Base-by-base conservation (phyloP, 2,329 filamentous ascomycete species). In the Neonectria punicea region DNA sequence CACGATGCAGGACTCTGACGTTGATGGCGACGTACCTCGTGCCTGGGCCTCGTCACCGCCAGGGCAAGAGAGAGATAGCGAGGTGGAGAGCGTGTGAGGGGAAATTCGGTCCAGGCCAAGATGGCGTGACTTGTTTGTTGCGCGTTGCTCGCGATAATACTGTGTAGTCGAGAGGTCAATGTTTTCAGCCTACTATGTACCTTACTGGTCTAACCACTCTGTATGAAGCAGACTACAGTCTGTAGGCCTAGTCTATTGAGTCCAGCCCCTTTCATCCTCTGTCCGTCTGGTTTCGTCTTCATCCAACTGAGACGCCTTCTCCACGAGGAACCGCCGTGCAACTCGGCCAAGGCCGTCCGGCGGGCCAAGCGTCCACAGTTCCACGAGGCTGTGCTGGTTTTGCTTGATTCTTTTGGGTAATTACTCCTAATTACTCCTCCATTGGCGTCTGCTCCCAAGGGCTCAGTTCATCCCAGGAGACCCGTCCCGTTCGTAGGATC, bases 51-150 rank as follows among this genome's bases (percentile, higher is more conserved):
- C 28, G 28, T 30, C 9, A 8, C 28, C 28, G 28, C 7, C 28
- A 49, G 46, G 46, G 28, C 25, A 16, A 25, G 8, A 13, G 16
- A n/a, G 22, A 25, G 46, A 36, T 11, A 36, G 32, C 5, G 13
- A 39, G 36, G 13, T 39, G 14, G 36, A 6, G 14, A 39, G 36
- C 8, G 34, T 36, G 30, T 32, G 30, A 32, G 34, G 46, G 16
- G 25, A 47, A 44, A 53, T 30, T 39, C 49, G 44, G 43, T 54
- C 46, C 58, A 34, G 56, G 49, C 16, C 61, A 58, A 54, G 41
- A 58, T 63, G 61, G 55, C 50, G 55, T 55, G 53, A 58, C 14
- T 51, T 34, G 25, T 25, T 36, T 36, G 36, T n/a, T 39, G 14
- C 22, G 22, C 7, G 13, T 39, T 16, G 34, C 34, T 39, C 34